Percentiles rank a stretch among this genome's conserved stretches.
Evolutionary conservation across 495 filamentous ascomycete species (phyloP).

Genomic region (Tuber microsphaerosporum): DNA sequence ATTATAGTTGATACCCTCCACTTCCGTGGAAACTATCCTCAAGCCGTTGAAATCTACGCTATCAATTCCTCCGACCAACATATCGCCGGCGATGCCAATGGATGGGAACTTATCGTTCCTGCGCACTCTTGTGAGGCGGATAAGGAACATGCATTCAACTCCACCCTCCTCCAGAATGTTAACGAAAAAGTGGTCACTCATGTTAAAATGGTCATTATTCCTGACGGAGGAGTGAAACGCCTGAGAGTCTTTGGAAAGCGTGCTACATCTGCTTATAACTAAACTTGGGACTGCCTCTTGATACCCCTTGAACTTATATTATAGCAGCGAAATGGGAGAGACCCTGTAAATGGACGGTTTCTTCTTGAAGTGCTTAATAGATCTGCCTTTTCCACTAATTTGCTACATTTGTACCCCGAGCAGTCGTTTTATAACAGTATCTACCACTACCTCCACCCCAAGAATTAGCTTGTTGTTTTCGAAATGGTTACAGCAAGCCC

Average conservation of each 20-base stretch:
- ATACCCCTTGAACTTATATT: neutral
- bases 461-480: neutral
- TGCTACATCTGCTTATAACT: conserved; percentile 21
- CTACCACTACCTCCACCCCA: neutral
- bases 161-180: conserved; percentile 43
- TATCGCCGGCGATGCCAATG: conserved; percentile 48
- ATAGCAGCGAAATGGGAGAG: neutral
- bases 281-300: neutral
- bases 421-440: neutral
- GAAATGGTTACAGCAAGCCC: neutral
- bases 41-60: conserved; percentile 64
- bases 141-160: conserved; percentile 64
- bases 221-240: conserved; percentile 85
- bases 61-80: conserved; percentile 47
- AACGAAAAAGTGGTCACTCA: conserved; percentile 60
- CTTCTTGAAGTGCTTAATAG: neutral
- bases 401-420: neutral
- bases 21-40: conserved; percentile 84
- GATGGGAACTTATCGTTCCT: conserved; percentile 63
- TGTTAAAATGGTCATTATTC: conserved; percentile 82
- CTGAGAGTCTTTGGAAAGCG: conserved; percentile 72
- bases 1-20: conserved; percentile 81
- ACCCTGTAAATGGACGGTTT: neutral
- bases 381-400: neutral
- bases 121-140: conserved; percentile 69